Evolutionary conservation across 73 alveolate genomes (phyloP).

Genomic region (Symbiodinium pilosum): DNA sequence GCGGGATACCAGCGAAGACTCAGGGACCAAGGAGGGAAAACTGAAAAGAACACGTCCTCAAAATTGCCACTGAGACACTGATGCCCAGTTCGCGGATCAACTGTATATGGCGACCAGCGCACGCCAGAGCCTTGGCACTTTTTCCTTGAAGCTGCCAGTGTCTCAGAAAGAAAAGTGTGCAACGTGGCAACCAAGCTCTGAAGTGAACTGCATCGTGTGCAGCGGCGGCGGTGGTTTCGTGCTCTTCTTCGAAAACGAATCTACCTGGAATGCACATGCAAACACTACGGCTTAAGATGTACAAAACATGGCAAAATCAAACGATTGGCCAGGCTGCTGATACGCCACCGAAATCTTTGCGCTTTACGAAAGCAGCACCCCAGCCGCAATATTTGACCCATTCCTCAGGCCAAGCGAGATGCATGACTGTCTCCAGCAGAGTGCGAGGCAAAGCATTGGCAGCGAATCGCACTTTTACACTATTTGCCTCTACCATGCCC

Average conservation of each 20-base stretch:
- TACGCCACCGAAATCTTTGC: not conserved
- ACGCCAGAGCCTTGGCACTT: conserved; percentile 41
- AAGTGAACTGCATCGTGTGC: conserved; percentile 38
- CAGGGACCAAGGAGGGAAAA: not conserved
- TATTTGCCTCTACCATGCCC: too few relatives aligned
- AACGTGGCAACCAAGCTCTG: conserved; percentile 25
- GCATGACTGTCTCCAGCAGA: not conserved
- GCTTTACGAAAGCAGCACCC: conserved; percentile 75
- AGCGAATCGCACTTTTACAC: too few relatives aligned
- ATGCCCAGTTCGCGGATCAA: conserved; percentile 69
- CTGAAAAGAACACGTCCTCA: not conserved
- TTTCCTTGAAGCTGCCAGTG: not conserved
- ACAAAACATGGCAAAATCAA: not conserved
- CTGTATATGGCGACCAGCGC: conserved; percentile 83
- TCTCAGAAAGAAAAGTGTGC: not conserved
- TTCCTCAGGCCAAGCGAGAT: not conserved
- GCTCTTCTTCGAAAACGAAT: not conserved
- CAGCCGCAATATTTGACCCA: conserved; percentile 93
- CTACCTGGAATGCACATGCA: not conserved
- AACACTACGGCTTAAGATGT: too few relatives aligned
- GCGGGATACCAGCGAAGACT: conserved; percentile 91
- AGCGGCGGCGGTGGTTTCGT: conserved; percentile 61
- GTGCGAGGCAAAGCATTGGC: too few relatives aligned
- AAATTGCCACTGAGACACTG: conserved; percentile 13
- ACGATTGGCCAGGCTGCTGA: not conserved